Evolutionary conservation across 1,284 basidiomycete genomes (phyloP).

Genomic region (Sphagnurus paluster): DNA sequence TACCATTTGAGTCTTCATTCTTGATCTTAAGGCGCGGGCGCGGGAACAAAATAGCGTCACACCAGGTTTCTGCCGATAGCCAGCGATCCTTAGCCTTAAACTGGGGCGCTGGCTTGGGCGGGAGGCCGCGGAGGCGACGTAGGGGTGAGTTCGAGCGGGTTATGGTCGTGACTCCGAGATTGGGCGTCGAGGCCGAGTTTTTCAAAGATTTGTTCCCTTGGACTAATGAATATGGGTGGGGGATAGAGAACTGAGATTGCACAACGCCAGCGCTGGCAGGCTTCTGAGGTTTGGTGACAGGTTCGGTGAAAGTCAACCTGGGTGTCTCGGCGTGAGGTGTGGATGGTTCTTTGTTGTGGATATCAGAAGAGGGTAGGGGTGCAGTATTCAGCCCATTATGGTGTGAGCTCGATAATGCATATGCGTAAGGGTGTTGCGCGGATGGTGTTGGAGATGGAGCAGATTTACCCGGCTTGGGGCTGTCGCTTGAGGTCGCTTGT

Average conservation of each 20-base stretch:
- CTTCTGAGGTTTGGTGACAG: not conserved
- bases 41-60: conserved; percentile 73
- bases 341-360: not conserved
- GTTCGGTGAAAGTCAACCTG: conserved; percentile 22
- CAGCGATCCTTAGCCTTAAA: conserved; percentile 56
- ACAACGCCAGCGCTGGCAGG: conserved; percentile 5
- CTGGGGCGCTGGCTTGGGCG: conserved; percentile 6
- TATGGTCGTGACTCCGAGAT: conserved; percentile 42
- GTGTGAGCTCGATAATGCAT: conserved; percentile 32
- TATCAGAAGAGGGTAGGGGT: conserved; percentile 11
- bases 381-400: conserved; percentile 25
- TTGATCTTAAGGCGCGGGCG: conserved; percentile 64
- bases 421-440: conserved; percentile 51
- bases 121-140: not conserved
- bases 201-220: conserved; percentile 33
- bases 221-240: conserved; percentile 4
- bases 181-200: conserved; percentile 60
- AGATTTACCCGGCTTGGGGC: not conserved
- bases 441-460: conserved; percentile 19
- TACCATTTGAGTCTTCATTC: conserved; percentile 16
- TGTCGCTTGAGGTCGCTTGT: conserved; percentile 5
- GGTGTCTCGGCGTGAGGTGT: conserved; percentile 10
- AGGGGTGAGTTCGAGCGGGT: conserved; percentile 2
- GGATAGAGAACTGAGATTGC: conserved; percentile 3
- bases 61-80: conserved; percentile 76